phyloP scores from a whole-genome alignment of 345 rosid species.

The Bretschneidera sinensis region DNA sequence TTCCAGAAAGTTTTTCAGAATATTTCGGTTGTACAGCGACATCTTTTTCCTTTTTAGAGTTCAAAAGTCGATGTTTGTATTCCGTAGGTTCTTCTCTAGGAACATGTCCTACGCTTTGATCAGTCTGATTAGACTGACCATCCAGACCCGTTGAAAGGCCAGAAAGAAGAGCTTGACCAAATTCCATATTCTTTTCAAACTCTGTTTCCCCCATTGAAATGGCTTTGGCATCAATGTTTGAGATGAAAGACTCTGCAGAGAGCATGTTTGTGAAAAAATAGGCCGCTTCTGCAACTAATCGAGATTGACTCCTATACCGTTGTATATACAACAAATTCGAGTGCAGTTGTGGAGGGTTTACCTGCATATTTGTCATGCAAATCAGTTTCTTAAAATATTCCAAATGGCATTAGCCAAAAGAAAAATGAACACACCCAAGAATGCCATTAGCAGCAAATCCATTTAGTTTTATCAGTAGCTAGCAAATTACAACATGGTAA shows the following conservation, averaged over 20 bases:
- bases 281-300: conserved; percentile 72
- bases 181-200: conserved; percentile 71
- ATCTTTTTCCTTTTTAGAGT: conserved; percentile 29
- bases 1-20: conserved; percentile 39
- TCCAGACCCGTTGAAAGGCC: conserved; percentile 49
- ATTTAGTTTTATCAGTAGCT: not conserved
- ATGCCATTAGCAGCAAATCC: not conserved
- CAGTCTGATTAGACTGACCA: conserved; percentile 39
- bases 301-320: conserved; percentile 67
- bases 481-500: not conserved
- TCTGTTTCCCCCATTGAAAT: conserved; percentile 70
- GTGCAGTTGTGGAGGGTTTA: conserved; percentile 90
- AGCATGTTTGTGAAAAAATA: conserved; percentile 84
- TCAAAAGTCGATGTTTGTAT: conserved; percentile 24
- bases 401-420: too few relatives aligned
- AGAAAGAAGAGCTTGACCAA: conserved; percentile 65
- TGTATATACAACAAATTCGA: conserved; percentile 77
- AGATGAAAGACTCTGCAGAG: conserved; percentile 79
- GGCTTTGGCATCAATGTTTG: conserved; percentile 71
- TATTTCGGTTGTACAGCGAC: conserved; percentile 24
- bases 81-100: conserved; percentile 31
- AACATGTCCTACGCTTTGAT: conserved; percentile 29
- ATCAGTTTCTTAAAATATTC: too few relatives aligned
- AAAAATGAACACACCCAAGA: not conserved
- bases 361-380: conserved; percentile 33